Base-by-base conservation (phyloP, 2,329 filamentous ascomycete species). In the Sordariomycetes sp. region DNA sequence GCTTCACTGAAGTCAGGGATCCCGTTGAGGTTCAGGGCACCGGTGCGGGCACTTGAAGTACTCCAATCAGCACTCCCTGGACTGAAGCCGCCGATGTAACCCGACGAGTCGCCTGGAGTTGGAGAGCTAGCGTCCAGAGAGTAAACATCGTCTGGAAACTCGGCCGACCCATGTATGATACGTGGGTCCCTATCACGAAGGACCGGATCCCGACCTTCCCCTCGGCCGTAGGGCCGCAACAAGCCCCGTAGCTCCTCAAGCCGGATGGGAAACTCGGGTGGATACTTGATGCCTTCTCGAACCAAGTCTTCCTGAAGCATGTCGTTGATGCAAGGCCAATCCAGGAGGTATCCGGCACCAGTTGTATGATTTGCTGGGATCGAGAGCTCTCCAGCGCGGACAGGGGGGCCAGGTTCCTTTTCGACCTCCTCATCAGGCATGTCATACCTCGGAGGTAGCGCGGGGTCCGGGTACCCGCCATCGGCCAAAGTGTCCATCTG, bases 291-390 rank as follows among this genome's bases (percentile, higher is more conserved):
- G 34, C 74, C 76, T 56, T 78, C 73, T 2, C 66, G 67, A 24
- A 74, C 69, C 57, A 83, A 67, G 28, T 74, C 73, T 54, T 69
- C 70, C 60, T 66, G 75, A 36, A 89, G 82, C 65, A 96, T 66
- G 60, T 77, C 72, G 66, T 76, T 71, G 57, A 94, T 89, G 0
- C 84, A 79, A 0, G 79, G 79, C 84, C 87, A 90, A 53, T 80
- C 76, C 32, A 97, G 73, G 20, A 97, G 74, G 61, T 90, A 81
- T 55, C 94, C 89, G 1, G 90, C 90, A n/a, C 90, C 82, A 0
- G 91, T 96, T 0, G 89, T 95, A 65, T 97, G 92, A 62, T 95
- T 89, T 32, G 85, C 81, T 1, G 90, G 88, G 58, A 95, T 88
- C 1, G 86, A 81, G 15, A 87, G 80, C 62, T 84, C 78, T 53